Conservation (phyloP, 75 land plant genomes). For the Larix kaempferi region DNA sequence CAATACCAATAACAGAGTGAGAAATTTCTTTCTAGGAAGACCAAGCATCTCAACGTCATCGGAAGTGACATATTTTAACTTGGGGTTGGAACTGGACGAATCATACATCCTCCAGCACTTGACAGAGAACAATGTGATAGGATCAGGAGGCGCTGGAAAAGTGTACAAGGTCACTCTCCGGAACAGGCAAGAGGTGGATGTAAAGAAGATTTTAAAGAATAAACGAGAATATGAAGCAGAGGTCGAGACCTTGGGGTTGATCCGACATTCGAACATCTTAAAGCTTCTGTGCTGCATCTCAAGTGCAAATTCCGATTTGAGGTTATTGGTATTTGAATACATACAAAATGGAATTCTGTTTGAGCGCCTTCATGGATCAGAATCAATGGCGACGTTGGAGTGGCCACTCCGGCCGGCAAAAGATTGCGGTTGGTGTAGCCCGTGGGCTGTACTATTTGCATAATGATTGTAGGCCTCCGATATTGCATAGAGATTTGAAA, state of each 20-base stretch:
- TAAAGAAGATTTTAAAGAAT: neutral
- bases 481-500: constrained; percentile 55
- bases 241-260: constrained; percentile 29
- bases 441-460: constrained; percentile 54
- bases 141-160: constrained; percentile 44
- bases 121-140: constrained; percentile 31
- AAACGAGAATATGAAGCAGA: constrained; percentile 26
- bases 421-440: constrained; percentile 35
- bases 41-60: neutral
- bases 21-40: neutral
- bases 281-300: constrained; percentile 43
- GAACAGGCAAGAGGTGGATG: neutral
- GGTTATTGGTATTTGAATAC: constrained; percentile 41
- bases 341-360: constrained; percentile 42
- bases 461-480: constrained; percentile 41
- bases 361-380: constrained; percentile 8
- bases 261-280: constrained; percentile 54
- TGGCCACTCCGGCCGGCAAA: constrained; percentile 38
- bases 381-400: neutral
- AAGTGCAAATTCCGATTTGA: too few relatives aligned
- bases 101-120: constrained; percentile 37
- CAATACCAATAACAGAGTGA: neutral
- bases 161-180: constrained; percentile 47
- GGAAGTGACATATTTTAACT: constrained; percentile 9
- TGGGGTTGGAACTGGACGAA: constrained; percentile 19